Conservation (phyloP, 768 basidiomycete species). For the Mrakia frigida region DNA sequence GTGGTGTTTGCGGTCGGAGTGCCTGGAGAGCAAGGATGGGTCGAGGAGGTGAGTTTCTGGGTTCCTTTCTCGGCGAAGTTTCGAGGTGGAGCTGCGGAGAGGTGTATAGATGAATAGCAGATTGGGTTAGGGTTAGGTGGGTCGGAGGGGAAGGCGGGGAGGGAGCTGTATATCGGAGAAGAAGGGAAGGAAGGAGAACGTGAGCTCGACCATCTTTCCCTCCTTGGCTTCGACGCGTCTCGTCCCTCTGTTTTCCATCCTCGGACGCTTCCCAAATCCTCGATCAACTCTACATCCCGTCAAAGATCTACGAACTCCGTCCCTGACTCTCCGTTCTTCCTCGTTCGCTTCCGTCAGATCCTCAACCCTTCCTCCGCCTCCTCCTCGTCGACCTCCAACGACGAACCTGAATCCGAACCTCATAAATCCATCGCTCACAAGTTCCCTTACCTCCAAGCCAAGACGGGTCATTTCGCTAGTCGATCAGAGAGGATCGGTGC, state of each 20-base stretch:
- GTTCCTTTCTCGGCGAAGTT: neutral
- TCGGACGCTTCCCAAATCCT: neutral
- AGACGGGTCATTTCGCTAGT: neutral
- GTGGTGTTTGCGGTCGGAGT: constrained; percentile 38
- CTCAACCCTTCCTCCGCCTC: neutral
- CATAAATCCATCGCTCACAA: constrained; percentile 26
- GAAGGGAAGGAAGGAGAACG: neutral
- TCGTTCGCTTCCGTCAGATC: neutral
- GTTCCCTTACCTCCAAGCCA: constrained; percentile 25
- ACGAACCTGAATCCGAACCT: neutral
- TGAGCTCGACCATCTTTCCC: neutral
- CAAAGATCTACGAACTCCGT: neutral
- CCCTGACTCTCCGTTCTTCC: neutral
- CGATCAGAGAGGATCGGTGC: constrained; percentile 19
- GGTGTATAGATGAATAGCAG: neutral
- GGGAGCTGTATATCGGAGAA: no score
- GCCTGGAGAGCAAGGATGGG: constrained; percentile 39
- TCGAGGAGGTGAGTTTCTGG: constrained; percentile 31
- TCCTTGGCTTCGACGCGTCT: neutral
- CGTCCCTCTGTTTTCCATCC: neutral
- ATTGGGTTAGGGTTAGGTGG: neutral
- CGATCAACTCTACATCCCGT: neutral
- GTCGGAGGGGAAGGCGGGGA: no score
- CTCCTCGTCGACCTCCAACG: neutral
- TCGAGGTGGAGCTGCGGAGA: neutral